Conservation (phyloP, 1,139 yeast species). For the Yamadazyma conglobata region DNA sequence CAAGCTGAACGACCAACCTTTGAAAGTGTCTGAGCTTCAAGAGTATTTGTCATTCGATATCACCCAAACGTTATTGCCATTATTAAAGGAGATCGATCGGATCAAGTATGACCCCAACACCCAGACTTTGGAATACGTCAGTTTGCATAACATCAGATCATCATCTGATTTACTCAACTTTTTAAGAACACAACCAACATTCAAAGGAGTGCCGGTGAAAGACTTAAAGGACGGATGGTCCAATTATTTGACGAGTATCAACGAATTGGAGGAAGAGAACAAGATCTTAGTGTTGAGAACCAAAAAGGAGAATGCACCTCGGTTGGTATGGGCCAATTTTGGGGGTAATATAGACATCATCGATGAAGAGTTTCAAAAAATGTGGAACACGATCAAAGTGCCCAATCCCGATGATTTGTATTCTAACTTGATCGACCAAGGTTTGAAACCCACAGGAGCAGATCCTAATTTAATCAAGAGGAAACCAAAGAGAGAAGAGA, state of each 20-base stretch:
- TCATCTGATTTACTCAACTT: constrained; percentile 74
- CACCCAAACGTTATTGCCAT: constrained; percentile 54
- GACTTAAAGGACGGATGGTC: constrained; percentile 97
- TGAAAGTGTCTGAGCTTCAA: constrained; percentile 58
- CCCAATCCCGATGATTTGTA: constrained; percentile 81
- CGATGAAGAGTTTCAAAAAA: constrained; percentile 76
- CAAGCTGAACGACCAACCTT: constrained; percentile 64
- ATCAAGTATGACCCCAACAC: constrained; percentile 58
- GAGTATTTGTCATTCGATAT: constrained; percentile 52
- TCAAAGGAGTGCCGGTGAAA: constrained; percentile 83
- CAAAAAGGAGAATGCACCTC: constrained; percentile 87
- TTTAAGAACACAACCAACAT: constrained; percentile 77
- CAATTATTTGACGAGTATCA: constrained; percentile 78
- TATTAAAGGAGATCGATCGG: constrained; percentile 72
- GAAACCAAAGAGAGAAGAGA: constrained; percentile 55
- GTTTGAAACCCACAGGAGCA: constrained; percentile 92
- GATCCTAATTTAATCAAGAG: constrained; percentile 87
- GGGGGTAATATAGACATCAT: constrained; percentile 72
- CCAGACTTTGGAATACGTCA: constrained; percentile 77
- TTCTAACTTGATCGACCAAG: constrained; percentile 70
- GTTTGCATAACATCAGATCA: constrained; percentile 81
- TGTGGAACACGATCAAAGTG: constrained; percentile 77
- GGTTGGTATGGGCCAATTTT: constrained; percentile 86
- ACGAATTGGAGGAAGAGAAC: constrained; percentile 69
- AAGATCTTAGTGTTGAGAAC: constrained; percentile 81